Evolutionary conservation across 805 yeast species (phyloP), one percentile per base, ranked within the genome.

Genomic region (Teunomyces panamensis): DNA sequence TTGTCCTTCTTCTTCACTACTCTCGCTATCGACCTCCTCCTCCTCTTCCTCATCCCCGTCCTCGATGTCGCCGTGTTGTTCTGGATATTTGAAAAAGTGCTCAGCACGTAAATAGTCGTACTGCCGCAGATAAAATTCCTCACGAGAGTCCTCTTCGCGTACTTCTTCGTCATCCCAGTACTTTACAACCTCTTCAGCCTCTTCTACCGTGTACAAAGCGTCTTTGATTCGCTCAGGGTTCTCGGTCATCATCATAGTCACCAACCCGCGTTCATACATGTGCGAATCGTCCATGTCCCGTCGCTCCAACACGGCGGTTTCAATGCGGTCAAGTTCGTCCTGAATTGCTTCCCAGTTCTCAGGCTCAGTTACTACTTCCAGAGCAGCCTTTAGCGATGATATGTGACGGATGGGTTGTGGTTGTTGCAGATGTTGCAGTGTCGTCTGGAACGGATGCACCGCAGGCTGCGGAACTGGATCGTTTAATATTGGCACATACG

Each of bases 261-360:
- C 41, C 37, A 53, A 46, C 4, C 53, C 56, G 9, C 51, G 42
- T 29, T 53, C 56, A 42, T 53, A 45, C 42, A 53, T 45, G n/a
- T 46, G 41, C 39, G 53, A 50, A 10, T 45, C 50, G 16, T 35
- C 24, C 13, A 30, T 13, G 29, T 53, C 55, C 1, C 24, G 34
- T 27, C 36, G 33, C n/a, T 53, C 56, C 4, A 54, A 35, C 7
- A 14, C n/a, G 11, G 34, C 26, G 16, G 44, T 51, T 30, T 47
- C 49, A 4, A 32, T 10, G 8, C 33, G 28, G 24, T 29, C 33
- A 30, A 45, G 28, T 11, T 43, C 30, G 11, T 39, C 28, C 16
- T 43, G 42, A 5, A 46, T 24, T 10, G 10, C 11, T 9, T 39
- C 47, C 26, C 26, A 42, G 13, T 42, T 36, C 17, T 36, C 42